These are phyloP conservation scores for Pichia nanzhaoensis DNA, from an alignment of 805 yeast genomes.

Conservation along the genomic window DNA sequence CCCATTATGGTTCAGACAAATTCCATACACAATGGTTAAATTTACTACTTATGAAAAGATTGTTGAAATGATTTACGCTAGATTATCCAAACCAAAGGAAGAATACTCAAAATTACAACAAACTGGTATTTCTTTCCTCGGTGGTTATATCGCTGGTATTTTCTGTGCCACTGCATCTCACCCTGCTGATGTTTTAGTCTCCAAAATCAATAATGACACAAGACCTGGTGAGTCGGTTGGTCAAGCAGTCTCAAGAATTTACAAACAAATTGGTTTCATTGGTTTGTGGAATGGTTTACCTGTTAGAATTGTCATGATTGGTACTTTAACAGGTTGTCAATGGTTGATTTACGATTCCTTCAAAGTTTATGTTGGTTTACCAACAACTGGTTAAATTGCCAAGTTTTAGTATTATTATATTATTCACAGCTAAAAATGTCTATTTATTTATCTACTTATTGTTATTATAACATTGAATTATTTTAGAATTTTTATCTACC, in stretches of 20 bases:
- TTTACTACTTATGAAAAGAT: conserved; percentile 92
- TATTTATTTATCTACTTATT: not conserved
- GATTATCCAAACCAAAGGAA: conserved; percentile 64
- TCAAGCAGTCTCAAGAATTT: conserved; percentile 66
- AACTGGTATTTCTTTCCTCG: conserved; percentile 90
- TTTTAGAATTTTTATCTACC: not conserved
- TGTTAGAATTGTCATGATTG: conserved; percentile 93
- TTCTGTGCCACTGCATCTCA: conserved; percentile 94
- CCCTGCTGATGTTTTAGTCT: conserved; percentile 99
- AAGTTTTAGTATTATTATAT: not conserved
- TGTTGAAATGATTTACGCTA: conserved; percentile 70
- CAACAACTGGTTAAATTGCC: conserved; percentile 66
- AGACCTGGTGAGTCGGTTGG: conserved; percentile 59
- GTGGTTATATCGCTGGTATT: conserved; percentile 97
- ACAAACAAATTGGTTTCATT: conserved; percentile 72
- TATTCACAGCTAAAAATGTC: not conserved
- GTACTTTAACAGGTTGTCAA: conserved; percentile 94
- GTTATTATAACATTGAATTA: not conserved
- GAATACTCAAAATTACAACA: conserved; percentile 71
- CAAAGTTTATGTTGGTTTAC: conserved; percentile 90
- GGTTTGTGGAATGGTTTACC: conserved; percentile 96
- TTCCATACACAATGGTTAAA: conserved; percentile 98
- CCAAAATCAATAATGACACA: conserved; percentile 76
- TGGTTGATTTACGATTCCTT: conserved; percentile 96
- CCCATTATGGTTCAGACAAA: conserved; percentile 94